A percentile compares a stretch with the other conserved stretches of the same genome.
Conservation (phyloP, 2,329 filamentous ascomycete genomes). For the Ascocoryne sarcoides region DNA sequence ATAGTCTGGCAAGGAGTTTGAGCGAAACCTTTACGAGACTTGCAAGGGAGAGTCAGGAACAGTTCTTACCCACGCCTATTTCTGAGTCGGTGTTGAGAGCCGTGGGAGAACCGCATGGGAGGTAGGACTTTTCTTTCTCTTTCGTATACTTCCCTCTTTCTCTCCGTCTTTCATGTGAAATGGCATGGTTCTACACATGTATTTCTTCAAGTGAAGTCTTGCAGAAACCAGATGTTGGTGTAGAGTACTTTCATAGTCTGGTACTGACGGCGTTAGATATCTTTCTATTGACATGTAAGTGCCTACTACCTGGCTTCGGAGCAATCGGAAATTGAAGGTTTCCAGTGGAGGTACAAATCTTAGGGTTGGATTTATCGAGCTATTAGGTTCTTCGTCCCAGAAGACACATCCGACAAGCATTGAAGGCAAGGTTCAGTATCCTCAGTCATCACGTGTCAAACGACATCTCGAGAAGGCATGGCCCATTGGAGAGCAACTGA, state of each 20-base stretch:
- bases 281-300: constrained; percentile 58
- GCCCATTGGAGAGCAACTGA: constrained; percentile 66
- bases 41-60: constrained; percentile 42
- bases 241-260: too few species aligned
- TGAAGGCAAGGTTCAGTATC: not conserved
- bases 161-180: constrained; percentile 1
- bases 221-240: too few species aligned
- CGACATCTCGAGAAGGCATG: constrained; percentile 60
- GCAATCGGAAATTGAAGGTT: constrained; percentile 24
- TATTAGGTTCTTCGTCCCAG: constrained; percentile 34
- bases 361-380: constrained; percentile 58
- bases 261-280: constrained; percentile 36
- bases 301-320: constrained; percentile 5
- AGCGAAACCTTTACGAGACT: constrained; percentile 39
- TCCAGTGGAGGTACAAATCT: constrained; percentile 59
- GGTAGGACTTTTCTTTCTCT: constrained; percentile 27
- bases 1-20: constrained; percentile 40
- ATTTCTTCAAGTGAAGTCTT: too few species aligned
- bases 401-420: not conserved
- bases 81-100: constrained; percentile 49
- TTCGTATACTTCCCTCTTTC: constrained; percentile 1
- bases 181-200: too few species aligned
- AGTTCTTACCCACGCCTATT: constrained; percentile 54
- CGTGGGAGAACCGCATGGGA: constrained; percentile 39
- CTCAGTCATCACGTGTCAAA: constrained; percentile 14